These are phyloP conservation scores for Marasmius fiardii DNA, from an alignment of 1,284 basidiomycete species.

Conservation along the genomic window DNA sequence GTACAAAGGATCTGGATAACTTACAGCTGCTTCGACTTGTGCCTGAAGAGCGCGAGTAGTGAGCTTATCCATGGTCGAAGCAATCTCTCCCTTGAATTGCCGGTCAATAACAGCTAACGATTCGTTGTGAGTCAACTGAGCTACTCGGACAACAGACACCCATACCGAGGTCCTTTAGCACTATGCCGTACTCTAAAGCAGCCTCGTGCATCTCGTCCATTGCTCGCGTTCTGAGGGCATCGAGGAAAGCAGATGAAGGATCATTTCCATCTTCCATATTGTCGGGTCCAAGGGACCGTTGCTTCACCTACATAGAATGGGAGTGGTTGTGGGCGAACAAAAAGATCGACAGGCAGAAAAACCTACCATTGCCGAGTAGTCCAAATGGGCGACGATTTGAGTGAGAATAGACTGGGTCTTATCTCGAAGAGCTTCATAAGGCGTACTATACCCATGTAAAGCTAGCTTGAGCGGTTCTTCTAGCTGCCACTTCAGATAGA, in stretches of 20 bases:
- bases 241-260: constrained; percentile 70
- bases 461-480: constrained; percentile 75
- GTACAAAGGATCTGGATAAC: constrained; percentile 20
- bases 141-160: constrained; percentile 3
- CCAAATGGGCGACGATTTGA: constrained; percentile 74
- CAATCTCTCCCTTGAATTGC: constrained; percentile 81
- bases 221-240: constrained; percentile 73
- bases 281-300: constrained; percentile 72
- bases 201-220: constrained; percentile 82
- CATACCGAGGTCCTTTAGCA: constrained; percentile 71
- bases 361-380: constrained; percentile 35
- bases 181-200: constrained; percentile 75
- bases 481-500: constrained; percentile 81
- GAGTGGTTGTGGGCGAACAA: background rate
- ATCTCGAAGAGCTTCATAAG: constrained; percentile 76
- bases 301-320: constrained; percentile 53
- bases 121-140: background rate
- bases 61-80: constrained; percentile 78
- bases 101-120: constrained; percentile 71
- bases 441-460: constrained; percentile 76
- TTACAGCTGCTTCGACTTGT: constrained; percentile 77
- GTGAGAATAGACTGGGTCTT: constrained; percentile 83
- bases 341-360: background rate
- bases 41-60: constrained; percentile 78
- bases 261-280: constrained; percentile 67